A percentile compares a stretch with the other conserved stretches of the same genome.
Conservation (phyloP, 345 rosid genomes). For the Draba incana region DNA sequence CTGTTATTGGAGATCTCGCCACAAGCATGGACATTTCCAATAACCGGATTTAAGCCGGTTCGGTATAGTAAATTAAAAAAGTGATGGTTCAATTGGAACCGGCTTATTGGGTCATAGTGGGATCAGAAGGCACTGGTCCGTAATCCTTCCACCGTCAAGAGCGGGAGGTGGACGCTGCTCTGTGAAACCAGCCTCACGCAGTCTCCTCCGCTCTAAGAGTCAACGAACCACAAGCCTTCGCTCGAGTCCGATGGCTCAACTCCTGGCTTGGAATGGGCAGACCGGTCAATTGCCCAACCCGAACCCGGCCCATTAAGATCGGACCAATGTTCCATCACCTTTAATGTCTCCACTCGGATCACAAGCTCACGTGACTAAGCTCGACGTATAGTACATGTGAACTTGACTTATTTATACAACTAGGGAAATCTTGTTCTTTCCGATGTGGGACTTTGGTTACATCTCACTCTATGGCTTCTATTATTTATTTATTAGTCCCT, state of each 20-base stretch:
- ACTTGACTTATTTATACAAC: not conserved
- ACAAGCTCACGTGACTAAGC: slow-evolving; percentile 16
- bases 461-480: too few species aligned
- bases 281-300: not conserved
- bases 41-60: too few species aligned
- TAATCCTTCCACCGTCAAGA: slow-evolving; percentile 48
- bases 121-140: slow-evolving; percentile 28
- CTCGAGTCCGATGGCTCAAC: not conserved
- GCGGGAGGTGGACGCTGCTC: slow-evolving; percentile 45
- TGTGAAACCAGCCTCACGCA: slow-evolving; percentile 35
- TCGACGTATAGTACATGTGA: not conserved
- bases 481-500: too few species aligned
- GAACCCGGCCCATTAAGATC: not conserved
- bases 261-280: slow-evolving; percentile 49
- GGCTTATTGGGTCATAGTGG: slow-evolving; percentile 16
- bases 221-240: too few species aligned
- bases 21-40: too few species aligned
- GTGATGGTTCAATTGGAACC: slow-evolving; percentile 12
- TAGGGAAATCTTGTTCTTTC: not conserved
- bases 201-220: slow-evolving; percentile 19
- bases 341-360: slow-evolving; percentile 13
- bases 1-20: too few species aligned
- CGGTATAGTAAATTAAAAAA: not conserved
- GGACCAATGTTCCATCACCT: slow-evolving; percentile 7
- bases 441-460: slow-evolving; percentile 7